Percentiles rank a stretch among this genome's conserved stretches.
Evolutionary conservation across 208 protist species (phyloP).

Genomic region (Trypanosoma lewisi): DNA sequence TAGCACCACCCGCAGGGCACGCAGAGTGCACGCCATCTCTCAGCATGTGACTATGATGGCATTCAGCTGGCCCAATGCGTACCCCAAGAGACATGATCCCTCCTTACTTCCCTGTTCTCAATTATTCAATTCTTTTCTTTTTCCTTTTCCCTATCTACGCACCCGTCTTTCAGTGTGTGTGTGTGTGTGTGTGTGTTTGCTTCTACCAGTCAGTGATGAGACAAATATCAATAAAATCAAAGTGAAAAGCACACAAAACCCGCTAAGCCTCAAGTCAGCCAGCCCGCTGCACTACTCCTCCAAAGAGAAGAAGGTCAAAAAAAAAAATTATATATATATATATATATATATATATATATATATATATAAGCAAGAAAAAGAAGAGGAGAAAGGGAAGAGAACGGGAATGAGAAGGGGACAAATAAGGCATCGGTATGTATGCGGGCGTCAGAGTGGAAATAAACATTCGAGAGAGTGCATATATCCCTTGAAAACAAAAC

Average conservation of each 20-base stretch:
- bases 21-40: not conserved
- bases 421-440: not conserved
- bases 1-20: not conserved
- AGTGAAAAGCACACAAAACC: too few relatives aligned
- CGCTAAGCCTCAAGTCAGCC: too few relatives aligned
- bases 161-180: too few relatives aligned
- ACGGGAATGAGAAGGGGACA: not conserved
- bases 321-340: not conserved
- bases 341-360: conserved; percentile 9
- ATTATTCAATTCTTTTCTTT: not conserved
- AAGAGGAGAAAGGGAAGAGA: conserved; percentile 1
- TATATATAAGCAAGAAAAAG: conserved; percentile 1
- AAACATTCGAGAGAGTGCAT: not conserved
- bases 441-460: too few relatives aligned
- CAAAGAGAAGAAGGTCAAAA: conserved; percentile 4
- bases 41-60: not conserved
- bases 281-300: not conserved
- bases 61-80: not conserved
- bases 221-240: not conserved
- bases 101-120: not conserved
- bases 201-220: too few relatives aligned
- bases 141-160: too few relatives aligned
- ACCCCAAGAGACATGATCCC: not conserved
- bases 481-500: not conserved
- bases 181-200: too few relatives aligned